Conservation (phyloP, 192 early-diverging fungal species). For the Funneliformis geosporum region DNA sequence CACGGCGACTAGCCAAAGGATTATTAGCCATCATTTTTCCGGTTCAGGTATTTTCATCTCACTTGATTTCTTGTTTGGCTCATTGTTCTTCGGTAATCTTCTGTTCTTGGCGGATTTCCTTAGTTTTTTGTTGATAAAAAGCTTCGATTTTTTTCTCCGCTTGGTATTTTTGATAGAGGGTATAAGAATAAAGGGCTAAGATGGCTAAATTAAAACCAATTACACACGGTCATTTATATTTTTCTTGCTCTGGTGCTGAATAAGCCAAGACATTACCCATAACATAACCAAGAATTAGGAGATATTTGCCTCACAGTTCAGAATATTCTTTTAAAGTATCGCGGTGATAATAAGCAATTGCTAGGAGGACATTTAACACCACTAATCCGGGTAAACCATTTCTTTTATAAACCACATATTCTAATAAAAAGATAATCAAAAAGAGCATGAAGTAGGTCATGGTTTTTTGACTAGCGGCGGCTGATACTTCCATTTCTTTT, state of each 20-base stretch:
- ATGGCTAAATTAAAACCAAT: constrained; percentile 10
- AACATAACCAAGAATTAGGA: constrained; percentile 15
- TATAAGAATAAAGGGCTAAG: no score
- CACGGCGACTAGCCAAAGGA: no score
- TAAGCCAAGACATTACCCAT: constrained; percentile 5
- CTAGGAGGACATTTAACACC: not conserved
- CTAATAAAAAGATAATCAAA: constrained; percentile 22
- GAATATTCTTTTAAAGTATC: no score
- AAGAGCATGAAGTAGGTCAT: not conserved
- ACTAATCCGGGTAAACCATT: constrained; percentile 11
- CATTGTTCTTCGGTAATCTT: no score
- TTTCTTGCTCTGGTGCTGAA: constrained; percentile 17
- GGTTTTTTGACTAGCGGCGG: constrained; percentile 14
- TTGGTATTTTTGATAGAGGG: no score
- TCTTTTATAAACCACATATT: constrained; percentile 26
- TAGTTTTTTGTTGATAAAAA: no score
- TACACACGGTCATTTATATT: constrained; percentile 21
- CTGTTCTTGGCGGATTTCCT: no score
- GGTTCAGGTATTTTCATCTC: no score
- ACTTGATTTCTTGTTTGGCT: no score
- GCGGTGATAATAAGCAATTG: no score
- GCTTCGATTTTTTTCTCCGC: no score
- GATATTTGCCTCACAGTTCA: constrained; percentile 17
- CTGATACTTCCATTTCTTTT: not conserved
- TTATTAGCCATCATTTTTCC: no score